A percentile compares a stretch with the other conserved stretches of the same genome.
Evolutionary conservation across 1,284 basidiomycete species (phyloP).

Genomic region (Pseudozyma flocculosa): DNA sequence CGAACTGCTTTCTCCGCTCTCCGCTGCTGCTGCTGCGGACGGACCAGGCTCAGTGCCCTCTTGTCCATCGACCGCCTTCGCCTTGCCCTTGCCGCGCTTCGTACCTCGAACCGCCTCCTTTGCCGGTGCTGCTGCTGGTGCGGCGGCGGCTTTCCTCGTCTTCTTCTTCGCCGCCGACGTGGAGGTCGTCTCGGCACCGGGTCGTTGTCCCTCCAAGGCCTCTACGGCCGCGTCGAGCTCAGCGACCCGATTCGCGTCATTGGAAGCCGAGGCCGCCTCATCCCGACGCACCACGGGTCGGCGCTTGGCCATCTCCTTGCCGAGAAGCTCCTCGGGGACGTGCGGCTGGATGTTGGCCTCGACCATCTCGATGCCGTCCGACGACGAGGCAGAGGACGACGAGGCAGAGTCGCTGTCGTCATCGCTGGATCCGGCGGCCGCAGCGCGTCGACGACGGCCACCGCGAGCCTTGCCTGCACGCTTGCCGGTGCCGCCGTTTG

Average conservation of each 20-base stretch:
- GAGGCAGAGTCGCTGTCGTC: slow-evolving; percentile 8
- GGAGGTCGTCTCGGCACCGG: slow-evolving; percentile 7
- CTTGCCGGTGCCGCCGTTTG: slow-evolving; percentile 2
- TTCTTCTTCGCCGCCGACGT: slow-evolving; percentile 3
- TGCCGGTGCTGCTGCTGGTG: slow-evolving; percentile 1
- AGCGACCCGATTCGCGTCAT: slow-evolving; percentile 5
- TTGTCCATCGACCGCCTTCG: no score
- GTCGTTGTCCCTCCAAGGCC: slow-evolving; percentile 19
- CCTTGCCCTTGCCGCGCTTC: no score
- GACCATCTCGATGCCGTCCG: slow-evolving; percentile 16
- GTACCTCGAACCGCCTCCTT: no score
- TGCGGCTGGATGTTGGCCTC: slow-evolving; percentile 14
- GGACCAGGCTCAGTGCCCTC: no score
- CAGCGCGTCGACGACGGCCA: no score
- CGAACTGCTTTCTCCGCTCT: background rate
- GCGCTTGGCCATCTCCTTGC: slow-evolving; percentile 42
- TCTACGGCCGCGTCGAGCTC: slow-evolving; percentile 35
- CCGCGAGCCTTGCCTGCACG: no score
- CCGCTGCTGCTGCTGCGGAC: no score
- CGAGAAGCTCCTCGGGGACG: slow-evolving; percentile 38
- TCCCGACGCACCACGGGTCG: slow-evolving; percentile 37
- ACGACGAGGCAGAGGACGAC: no score
- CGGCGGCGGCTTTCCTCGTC: background rate
- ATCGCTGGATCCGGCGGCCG: background rate
- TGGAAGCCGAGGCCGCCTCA: background rate